Evolutionary conservation across 2,329 filamentous ascomycete species (phyloP).

Genomic region (Trichophyton simii): DNA sequence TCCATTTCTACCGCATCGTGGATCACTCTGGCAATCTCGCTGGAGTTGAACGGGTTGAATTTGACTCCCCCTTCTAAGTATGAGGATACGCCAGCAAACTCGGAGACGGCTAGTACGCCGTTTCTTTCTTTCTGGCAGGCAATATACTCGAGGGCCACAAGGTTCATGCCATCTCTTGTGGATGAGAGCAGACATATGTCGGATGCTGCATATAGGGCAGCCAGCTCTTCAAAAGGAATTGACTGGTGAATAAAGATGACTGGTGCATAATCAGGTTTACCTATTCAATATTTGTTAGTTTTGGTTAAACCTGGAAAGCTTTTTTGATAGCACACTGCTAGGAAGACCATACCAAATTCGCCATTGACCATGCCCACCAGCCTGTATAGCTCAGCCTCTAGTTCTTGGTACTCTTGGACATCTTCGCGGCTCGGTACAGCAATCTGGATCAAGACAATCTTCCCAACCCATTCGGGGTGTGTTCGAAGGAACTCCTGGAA

Average conservation of each 20-base stretch:
- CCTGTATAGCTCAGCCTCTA: constrained; percentile 77
- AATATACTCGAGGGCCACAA: constrained; percentile 94
- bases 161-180: constrained; percentile 90
- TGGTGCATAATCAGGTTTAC: constrained; percentile 88
- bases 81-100: constrained; percentile 89
- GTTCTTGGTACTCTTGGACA: constrained; percentile 62
- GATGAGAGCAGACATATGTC: constrained; percentile 83
- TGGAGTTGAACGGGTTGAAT: constrained; percentile 91
- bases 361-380: constrained; percentile 87
- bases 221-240: constrained; percentile 82
- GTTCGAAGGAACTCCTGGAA: constrained; percentile 84
- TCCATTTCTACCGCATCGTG: constrained; percentile 80
- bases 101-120: constrained; percentile 83
- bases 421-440: constrained; percentile 77
- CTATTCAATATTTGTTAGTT: constrained; percentile 19
- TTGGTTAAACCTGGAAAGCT: not conserved
- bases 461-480: constrained; percentile 82
- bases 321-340: not conserved
- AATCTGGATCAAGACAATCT: constrained; percentile 88
- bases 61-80: constrained; percentile 78
- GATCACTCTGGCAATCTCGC: constrained; percentile 77
- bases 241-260: constrained; percentile 94
- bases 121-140: constrained; percentile 76
- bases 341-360: constrained; percentile 49
- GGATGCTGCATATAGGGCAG: constrained; percentile 79